These are phyloP conservation scores for Bryoglossum gracile DNA, from an alignment of 495 filamentous ascomycete species.

Conservation along the genomic window DNA sequence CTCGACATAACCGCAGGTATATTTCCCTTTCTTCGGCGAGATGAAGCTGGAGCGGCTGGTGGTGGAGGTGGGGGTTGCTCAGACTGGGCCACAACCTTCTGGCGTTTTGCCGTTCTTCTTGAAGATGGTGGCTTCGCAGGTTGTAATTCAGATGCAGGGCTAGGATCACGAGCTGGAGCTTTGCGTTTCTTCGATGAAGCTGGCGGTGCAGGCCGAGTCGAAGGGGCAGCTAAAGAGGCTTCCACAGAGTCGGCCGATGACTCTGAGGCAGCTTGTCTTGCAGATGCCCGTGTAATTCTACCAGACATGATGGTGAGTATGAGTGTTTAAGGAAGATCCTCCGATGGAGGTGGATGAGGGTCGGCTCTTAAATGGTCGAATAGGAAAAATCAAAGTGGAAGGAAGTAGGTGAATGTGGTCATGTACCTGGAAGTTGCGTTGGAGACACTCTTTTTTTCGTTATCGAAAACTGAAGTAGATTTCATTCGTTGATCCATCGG, in stretches of 20 bases:
- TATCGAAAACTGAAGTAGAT: slow-evolving; percentile 15
- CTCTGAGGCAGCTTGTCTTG: slow-evolving; percentile 57
- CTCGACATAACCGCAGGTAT: slow-evolving; percentile 70
- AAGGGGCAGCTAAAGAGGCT: slow-evolving; percentile 33
- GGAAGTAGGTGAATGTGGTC: slow-evolving; percentile 11
- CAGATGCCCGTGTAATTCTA: slow-evolving; percentile 75
- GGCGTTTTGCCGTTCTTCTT: slow-evolving; percentile 51
- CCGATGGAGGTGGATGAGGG: not conserved
- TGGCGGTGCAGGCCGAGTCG: slow-evolving; percentile 30
- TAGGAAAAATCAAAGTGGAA: not conserved
- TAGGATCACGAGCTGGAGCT: slow-evolving; percentile 38
- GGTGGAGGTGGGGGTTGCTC: slow-evolving; percentile 21
- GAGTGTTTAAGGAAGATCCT: slow-evolving; percentile 10
- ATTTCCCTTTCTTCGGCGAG: slow-evolving; percentile 56
- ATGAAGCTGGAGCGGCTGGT: slow-evolving; percentile 21
- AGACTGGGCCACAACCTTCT: slow-evolving; percentile 31
- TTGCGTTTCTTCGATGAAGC: slow-evolving; percentile 48
- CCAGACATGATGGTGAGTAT: slow-evolving; percentile 45
- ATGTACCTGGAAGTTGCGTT: slow-evolving; percentile 15
- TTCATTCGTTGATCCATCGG: slow-evolving; percentile 21
- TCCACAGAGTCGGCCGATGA: slow-evolving; percentile 36
- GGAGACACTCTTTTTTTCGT: slow-evolving; percentile 12
- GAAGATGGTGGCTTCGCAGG: slow-evolving; percentile 36
- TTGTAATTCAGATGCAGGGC: slow-evolving; percentile 34
- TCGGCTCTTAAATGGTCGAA: not conserved